Percentiles rank a stretch among this genome's conserved stretches.
Evolutionary conservation across 192 early-diverging fungal genomes (phyloP).

Genomic region (Obelidium mucronatum): DNA sequence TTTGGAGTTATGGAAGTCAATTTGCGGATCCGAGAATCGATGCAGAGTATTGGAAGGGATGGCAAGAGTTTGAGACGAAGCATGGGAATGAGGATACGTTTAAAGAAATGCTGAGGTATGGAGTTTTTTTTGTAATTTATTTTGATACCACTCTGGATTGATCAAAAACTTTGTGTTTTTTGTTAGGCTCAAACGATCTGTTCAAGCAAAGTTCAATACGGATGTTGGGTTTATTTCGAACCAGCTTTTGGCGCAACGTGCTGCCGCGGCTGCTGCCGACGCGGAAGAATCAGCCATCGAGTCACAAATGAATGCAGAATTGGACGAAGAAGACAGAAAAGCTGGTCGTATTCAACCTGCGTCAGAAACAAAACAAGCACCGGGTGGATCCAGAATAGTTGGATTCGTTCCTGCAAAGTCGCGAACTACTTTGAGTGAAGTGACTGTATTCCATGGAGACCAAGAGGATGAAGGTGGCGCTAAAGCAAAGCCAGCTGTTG

Average conservation of each 20-base stretch:
- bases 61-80: slow-evolving; percentile 97
- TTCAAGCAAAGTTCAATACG: slow-evolving; percentile 83
- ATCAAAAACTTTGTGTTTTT: neutral
- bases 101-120: slow-evolving; percentile 91
- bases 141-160: slow-evolving; percentile 4
- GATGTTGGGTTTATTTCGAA: slow-evolving; percentile 73
- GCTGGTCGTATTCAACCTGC: slow-evolving; percentile 20
- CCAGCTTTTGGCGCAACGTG: slow-evolving; percentile 57
- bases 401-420: slow-evolving; percentile 58
- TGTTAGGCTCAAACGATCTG: slow-evolving; percentile 80
- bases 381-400: slow-evolving; percentile 46
- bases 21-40: slow-evolving; percentile 85
- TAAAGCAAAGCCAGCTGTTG: slow-evolving; percentile 21
- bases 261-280: slow-evolving; percentile 25
- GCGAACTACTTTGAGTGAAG: slow-evolving; percentile 43
- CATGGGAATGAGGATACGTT: slow-evolving; percentile 98
- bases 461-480: slow-evolving; percentile 27
- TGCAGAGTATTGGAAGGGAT: slow-evolving; percentile 82
- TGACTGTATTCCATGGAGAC: slow-evolving; percentile 12
- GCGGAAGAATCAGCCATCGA: slow-evolving; percentile 27
- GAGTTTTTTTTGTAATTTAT: slow-evolving; percentile 15
- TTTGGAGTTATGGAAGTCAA: slow-evolving; percentile 87
- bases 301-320: slow-evolving; percentile 41
- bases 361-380: slow-evolving; percentile 47
- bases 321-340: slow-evolving; percentile 55